phyloP scores from a whole-genome alignment of 2,329 filamentous ascomycete species.

The Trichoderma sp. region DNA sequence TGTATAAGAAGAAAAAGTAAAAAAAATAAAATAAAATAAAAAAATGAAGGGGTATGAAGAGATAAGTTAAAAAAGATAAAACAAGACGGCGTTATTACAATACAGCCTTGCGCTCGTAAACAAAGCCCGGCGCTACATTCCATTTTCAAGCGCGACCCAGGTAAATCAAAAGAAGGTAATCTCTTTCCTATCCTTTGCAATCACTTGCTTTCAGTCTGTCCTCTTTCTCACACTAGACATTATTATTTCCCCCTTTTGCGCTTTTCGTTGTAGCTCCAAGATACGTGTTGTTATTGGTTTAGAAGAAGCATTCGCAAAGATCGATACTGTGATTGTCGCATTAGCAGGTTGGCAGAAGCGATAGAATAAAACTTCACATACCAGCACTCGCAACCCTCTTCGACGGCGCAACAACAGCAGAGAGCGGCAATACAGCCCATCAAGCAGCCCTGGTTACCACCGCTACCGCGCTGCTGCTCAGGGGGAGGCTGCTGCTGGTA shows the following conservation, averaged over 20 bases:
- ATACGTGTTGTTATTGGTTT: constrained; percentile 24
- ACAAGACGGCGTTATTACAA: neutral
- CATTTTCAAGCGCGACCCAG: neutral
- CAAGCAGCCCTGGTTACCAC: constrained; percentile 47
- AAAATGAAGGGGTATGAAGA: constrained; percentile 3
- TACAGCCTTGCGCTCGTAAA: neutral
- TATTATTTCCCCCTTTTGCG: neutral
- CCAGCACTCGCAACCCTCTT: constrained; percentile 55
- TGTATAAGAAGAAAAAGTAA: neutral
- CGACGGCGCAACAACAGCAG: constrained; percentile 54
- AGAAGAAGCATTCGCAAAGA: constrained; percentile 46
- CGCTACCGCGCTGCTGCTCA: constrained; percentile 34
- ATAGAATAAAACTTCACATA: constrained; percentile 33
- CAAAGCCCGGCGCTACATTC: neutral
- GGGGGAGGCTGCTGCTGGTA: constrained; percentile 40
- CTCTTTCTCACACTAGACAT: neutral
- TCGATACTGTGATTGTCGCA: constrained; percentile 37
- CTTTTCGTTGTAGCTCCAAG: neutral
- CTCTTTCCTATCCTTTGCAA: neutral
- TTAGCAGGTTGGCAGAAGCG: neutral
- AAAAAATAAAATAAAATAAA: neutral
- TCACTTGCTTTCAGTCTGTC: neutral
- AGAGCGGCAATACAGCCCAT: constrained; percentile 51
- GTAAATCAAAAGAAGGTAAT: neutral
- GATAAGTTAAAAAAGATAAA: neutral